A percentile compares a stretch with the other conserved stretches of the same genome.
Conservation (phyloP, 306 rosid genomes). For the Cucurbita pepo region DNA sequence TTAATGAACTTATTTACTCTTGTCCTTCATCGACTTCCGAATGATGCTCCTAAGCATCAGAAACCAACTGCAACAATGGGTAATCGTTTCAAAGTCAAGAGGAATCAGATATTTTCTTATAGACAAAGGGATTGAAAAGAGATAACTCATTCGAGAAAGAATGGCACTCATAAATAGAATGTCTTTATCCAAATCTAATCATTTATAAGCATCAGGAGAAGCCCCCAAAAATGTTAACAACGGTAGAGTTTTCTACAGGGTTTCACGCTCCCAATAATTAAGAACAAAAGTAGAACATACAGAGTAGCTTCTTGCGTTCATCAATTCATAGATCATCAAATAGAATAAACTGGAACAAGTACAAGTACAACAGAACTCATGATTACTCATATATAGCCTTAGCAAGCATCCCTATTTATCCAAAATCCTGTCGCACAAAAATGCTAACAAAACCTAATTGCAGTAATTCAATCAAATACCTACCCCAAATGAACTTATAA, state of each 20-base stretch:
- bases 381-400: neutral
- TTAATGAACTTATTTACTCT: conserved; percentile 10
- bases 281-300: neutral
- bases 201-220: neutral
- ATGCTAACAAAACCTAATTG: neutral
- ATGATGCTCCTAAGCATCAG: neutral
- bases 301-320: neutral
- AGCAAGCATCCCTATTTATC: neutral
- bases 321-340: neutral
- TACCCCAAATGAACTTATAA: neutral
- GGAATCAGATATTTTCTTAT: neutral
- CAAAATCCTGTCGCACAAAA: neutral
- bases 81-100: neutral
- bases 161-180: neutral
- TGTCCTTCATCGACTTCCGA: conserved; percentile 1
- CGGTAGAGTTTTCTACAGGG: neutral
- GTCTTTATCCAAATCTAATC: neutral
- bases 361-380: neutral
- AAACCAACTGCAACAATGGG: neutral
- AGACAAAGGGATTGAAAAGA: neutral
- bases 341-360: neutral
- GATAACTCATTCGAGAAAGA: neutral
- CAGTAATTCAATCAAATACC: neutral
- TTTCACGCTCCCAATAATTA: neutral
- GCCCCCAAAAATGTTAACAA: neutral